phyloP scores from a whole-genome alignment of 2,329 filamentous ascomycete genomes.

The Exophiala calicioides region DNA sequence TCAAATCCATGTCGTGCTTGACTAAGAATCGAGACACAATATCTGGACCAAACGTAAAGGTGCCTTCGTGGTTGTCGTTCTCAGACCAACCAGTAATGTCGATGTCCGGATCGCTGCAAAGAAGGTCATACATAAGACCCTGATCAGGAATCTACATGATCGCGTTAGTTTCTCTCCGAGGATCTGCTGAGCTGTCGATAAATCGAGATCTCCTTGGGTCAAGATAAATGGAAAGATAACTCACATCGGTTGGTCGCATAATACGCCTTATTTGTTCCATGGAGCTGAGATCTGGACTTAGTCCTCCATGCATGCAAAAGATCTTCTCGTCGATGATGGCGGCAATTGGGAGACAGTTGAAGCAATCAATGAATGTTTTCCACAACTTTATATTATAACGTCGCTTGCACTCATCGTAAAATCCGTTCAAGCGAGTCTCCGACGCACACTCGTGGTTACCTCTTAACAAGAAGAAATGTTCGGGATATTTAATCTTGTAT shows the following conservation, averaged over 20 bases:
- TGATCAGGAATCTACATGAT: conserved; percentile 87
- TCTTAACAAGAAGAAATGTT: conserved; percentile 98
- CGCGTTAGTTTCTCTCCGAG: background rate
- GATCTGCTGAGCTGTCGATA: background rate
- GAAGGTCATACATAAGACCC: conserved; percentile 91
- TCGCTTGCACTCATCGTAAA: conserved; percentile 99
- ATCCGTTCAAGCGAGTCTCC: conserved; percentile 98
- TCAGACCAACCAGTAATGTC: conserved; percentile 99
- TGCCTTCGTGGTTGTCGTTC: conserved; percentile 97
- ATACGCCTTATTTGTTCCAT: conserved; percentile 99
- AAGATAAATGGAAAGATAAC: conserved; percentile 42
- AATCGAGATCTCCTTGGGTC: too few relatives aligned
- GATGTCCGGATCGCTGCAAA: conserved; percentile 99
- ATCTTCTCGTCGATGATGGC: conserved; percentile 99
- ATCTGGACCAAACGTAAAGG: conserved; percentile 96
- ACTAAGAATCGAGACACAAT: conserved; percentile 96
- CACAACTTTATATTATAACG: conserved; percentile 99
- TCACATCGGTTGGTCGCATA: conserved; percentile 97
- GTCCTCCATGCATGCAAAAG: conserved; percentile 98
- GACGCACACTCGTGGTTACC: conserved; percentile 99
- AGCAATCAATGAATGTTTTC: conserved; percentile 99
- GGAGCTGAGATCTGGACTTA: conserved; percentile 95
- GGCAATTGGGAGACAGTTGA: conserved; percentile 97
- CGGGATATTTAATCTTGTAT: conserved; percentile 99
- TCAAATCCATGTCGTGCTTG: conserved; percentile 99